Percentiles rank a stretch among this genome's conserved stretches.
Evolutionary conservation across 2,329 filamentous ascomycete species (phyloP).

Genomic region (Drechmeria coniospora): DNA sequence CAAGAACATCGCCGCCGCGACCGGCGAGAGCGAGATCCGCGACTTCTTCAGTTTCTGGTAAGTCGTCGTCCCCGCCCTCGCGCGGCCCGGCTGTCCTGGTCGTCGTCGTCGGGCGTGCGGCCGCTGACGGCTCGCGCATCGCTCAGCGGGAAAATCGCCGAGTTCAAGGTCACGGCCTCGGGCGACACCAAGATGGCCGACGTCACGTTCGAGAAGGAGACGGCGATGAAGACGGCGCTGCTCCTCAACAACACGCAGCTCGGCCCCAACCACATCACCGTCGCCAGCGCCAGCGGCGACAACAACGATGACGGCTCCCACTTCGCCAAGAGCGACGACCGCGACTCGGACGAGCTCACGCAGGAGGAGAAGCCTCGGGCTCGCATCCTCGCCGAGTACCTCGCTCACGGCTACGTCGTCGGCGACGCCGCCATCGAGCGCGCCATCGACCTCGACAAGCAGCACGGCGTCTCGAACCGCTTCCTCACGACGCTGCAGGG

Average conservation of each 20-base stretch:
- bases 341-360: constrained; percentile 53
- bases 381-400: constrained; percentile 89
- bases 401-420: constrained; percentile 84
- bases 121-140: neutral
- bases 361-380: constrained; percentile 96
- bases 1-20: constrained; percentile 70
- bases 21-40: constrained; percentile 76
- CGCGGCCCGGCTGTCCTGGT: neutral
- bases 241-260: constrained; percentile 96
- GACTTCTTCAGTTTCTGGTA: constrained; percentile 98
- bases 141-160: constrained; percentile 85
- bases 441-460: constrained; percentile 75
- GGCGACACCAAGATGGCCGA: constrained; percentile 65
- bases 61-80: constrained; percentile 10
- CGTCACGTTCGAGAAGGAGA: constrained; percentile 95
- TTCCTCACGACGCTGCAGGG: constrained; percentile 64
- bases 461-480: constrained; percentile 69
- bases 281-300: constrained; percentile 52
- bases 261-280: constrained; percentile 67
- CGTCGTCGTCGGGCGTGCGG: neutral
- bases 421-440: constrained; percentile 60
- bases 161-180: constrained; percentile 57
- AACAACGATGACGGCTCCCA: constrained; percentile 46
- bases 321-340: constrained; percentile 37
- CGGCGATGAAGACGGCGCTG: constrained; percentile 89